Percentiles rank a stretch among this genome's conserved stretches.
These are phyloP conservation scores for Microbotryum lychnidis-dioicae DNA, from an alignment of 1,284 basidiomycete species.

Conservation along the genomic window DNA sequence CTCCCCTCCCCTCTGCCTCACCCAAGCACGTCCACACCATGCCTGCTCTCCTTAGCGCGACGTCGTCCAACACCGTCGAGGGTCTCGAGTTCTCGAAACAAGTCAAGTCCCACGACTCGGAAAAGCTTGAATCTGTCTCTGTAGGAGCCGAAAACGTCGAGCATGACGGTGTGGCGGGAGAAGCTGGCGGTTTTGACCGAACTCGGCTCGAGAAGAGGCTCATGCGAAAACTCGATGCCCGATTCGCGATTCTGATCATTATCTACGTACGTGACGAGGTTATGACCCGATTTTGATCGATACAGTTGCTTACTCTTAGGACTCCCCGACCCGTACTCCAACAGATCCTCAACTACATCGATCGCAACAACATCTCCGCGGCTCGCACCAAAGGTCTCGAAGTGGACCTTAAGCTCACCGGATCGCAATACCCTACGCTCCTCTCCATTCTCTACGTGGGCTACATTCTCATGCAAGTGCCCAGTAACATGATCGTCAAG, in stretches of 20 bases:
- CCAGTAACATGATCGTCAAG: conserved; percentile 26
- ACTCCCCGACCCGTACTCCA: not conserved
- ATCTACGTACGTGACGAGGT: conserved; percentile 30
- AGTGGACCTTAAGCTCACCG: conserved; percentile 36
- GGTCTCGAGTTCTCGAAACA: no score
- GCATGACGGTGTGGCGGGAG: not conserved
- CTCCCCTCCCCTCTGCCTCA: no score
- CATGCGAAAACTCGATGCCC: conserved; percentile 38
- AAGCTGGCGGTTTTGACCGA: conserved; percentile 4
- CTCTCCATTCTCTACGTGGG: not conserved
- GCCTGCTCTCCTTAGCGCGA: no score
- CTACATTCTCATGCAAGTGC: conserved; percentile 24
- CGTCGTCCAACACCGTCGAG: no score
- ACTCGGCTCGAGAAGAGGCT: conserved; percentile 38
- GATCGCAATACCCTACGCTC: conserved; percentile 13
- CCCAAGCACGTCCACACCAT: no score
- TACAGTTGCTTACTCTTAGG: not conserved
- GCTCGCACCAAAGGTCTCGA: conserved; percentile 37
- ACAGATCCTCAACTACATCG: conserved; percentile 12
- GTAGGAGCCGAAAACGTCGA: no score
- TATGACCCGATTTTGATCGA: not conserved
- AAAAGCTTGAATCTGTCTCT: no score
- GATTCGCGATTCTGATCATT: conserved; percentile 33
- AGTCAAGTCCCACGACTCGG: no score
- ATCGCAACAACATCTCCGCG: conserved; percentile 38